Conservation (phyloP, 192 early-diverging fungal genomes). For the Chytriomyces hyalinus region DNA sequence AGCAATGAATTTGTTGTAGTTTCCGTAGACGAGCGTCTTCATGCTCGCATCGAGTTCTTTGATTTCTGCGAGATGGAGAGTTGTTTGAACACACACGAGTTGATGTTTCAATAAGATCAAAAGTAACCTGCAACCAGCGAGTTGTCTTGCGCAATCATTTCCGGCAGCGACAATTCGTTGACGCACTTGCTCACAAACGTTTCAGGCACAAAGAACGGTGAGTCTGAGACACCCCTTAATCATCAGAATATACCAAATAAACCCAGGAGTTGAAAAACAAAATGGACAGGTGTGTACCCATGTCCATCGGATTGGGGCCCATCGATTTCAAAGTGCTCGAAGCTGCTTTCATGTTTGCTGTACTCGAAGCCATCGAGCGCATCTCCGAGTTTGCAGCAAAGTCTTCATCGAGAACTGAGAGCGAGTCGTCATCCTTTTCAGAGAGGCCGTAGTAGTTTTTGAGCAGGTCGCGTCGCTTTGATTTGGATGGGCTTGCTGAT, state of each 20-base stretch:
- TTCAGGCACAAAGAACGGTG: conserved; percentile 73
- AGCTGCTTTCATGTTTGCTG: neutral
- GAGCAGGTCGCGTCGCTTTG: conserved; percentile 42
- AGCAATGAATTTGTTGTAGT: conserved; percentile 96
- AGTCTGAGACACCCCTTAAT: conserved; percentile 50
- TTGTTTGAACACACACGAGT: neutral
- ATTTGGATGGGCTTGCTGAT: neutral
- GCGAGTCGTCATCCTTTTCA: conserved; percentile 7
- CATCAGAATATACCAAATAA: neutral
- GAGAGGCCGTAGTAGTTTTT: conserved; percentile 51
- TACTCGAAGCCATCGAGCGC: neutral
- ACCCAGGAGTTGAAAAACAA: neutral
- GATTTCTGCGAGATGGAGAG: conserved; percentile 56
- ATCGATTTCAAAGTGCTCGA: conserved; percentile 31
- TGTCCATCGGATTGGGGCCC: conserved; percentile 68
- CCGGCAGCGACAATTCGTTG: conserved; percentile 68
- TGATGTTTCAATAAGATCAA: neutral
- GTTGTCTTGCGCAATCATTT: conserved; percentile 77
- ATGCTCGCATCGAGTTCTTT: conserved; percentile 92
- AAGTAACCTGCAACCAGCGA: conserved; percentile 68
- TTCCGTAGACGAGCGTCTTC: conserved; percentile 98
- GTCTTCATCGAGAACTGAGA: neutral
- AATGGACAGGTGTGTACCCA: conserved; percentile 57
- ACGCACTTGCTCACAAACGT: conserved; percentile 79
- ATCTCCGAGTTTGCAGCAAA: neutral